Evolutionary conservation across 208 protist genomes (phyloP).

Genomic region (Angomonas ambiguus): DNA sequence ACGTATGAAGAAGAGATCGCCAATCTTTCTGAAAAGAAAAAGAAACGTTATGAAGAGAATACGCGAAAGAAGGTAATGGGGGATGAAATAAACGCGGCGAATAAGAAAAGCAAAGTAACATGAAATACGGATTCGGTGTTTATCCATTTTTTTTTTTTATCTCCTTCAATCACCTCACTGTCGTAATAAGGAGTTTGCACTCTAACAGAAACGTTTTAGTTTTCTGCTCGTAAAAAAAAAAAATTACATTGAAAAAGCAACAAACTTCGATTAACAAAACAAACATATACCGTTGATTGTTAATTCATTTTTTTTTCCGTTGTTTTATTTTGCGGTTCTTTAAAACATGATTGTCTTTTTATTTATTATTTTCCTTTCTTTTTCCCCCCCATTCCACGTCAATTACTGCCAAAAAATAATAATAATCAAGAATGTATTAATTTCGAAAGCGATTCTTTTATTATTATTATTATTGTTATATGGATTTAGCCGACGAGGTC

Average conservation of each 20-base stretch:
- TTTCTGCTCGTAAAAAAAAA: too few species aligned
- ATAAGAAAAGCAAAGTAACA: neutral
- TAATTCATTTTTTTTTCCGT: neutral
- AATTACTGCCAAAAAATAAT: neutral
- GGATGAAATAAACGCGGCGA: neutral
- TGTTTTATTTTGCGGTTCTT: neutral
- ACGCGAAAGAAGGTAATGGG: slow-evolving; percentile 56
- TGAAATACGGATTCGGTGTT: neutral
- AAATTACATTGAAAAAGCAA: too few species aligned
- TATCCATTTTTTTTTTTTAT: slow-evolving; percentile 10
- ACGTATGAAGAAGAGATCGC: slow-evolving; percentile 75
- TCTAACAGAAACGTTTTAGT: too few species aligned
- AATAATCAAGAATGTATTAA: neutral
- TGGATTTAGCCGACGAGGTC: too few species aligned
- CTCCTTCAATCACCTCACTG: neutral
- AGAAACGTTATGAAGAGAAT: slow-evolving; percentile 68
- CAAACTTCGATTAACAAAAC: neutral
- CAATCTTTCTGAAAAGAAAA: slow-evolving; percentile 60
- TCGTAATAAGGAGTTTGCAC: too few species aligned
- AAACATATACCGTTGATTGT: neutral
- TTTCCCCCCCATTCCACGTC: neutral
- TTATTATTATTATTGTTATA: neutral
- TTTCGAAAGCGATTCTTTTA: neutral
- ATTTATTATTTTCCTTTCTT: neutral
- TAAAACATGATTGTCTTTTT: neutral